A percentile compares a stretch with the other conserved stretches of the same genome.
These are phyloP conservation scores for Metschnikowia baotianmanensis DNA, from an alignment of 805 yeast species.

Conservation along the genomic window DNA sequence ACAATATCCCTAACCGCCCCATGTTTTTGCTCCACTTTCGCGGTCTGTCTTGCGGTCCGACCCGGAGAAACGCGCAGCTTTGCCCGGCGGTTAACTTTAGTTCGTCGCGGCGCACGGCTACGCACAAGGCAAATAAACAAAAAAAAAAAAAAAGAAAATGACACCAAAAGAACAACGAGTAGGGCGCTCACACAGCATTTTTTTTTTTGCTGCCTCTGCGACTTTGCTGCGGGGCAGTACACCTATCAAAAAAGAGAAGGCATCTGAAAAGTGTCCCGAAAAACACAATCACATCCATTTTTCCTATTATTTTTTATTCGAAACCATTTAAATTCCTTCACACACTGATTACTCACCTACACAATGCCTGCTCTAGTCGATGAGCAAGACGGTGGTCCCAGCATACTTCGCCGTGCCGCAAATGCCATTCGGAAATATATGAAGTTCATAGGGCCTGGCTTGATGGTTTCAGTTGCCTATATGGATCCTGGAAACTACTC, in stretches of 20 bases:
- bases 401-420: slow-evolving; percentile 9
- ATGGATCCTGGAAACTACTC: slow-evolving; percentile 98
- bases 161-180: no score
- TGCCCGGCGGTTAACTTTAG: no score
- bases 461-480: slow-evolving; percentile 92
- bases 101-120: no score
- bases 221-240: slow-evolving; percentile 6
- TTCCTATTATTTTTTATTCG: neutral
- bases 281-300: neutral
- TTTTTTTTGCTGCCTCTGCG: neutral
- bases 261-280: neutral
- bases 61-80: no score
- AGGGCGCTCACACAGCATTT: neutral
- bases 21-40: no score
- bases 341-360: neutral
- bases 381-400: neutral
- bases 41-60: no score
- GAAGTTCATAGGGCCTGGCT: slow-evolving; percentile 87
- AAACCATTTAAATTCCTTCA: neutral
- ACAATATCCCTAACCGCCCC: no score
- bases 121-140: no score
- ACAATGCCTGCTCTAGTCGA: slow-evolving; percentile 7
- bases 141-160: no score
- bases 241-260: neutral
- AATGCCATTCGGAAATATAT: slow-evolving; percentile 45